phyloP scores from a whole-genome alignment of 2,329 filamentous ascomycete genomes.

The Claviceps spartinae region DNA sequence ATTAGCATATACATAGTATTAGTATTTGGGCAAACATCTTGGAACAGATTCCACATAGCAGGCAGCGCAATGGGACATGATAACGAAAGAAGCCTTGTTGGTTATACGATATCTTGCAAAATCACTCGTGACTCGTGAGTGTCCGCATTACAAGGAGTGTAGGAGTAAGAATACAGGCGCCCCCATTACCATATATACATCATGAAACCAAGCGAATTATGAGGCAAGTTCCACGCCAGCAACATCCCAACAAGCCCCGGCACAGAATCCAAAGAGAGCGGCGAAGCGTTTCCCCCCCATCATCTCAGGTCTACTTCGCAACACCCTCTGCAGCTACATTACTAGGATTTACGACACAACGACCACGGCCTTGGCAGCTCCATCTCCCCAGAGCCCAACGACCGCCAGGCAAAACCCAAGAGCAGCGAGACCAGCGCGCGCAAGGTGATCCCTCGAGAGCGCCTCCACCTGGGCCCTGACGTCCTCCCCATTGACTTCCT shows the following conservation, averaged over 20 bases:
- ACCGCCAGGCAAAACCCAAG: constrained; percentile 48
- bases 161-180: too few species aligned
- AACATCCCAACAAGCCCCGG: too few species aligned
- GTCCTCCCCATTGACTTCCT: constrained; percentile 48
- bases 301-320: neutral
- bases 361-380: constrained; percentile 24
- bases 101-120: too few species aligned
- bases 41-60: neutral
- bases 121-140: too few species aligned
- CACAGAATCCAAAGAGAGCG: too few species aligned
- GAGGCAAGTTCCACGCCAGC: too few species aligned
- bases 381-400: constrained; percentile 54
- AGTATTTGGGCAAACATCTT: neutral
- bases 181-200: too few species aligned
- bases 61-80: too few species aligned
- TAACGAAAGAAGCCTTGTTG: too few species aligned
- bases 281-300: too few species aligned
- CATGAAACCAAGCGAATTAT: too few species aligned
- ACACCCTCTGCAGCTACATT: neutral
- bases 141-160: too few species aligned
- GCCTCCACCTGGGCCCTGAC: constrained; percentile 42
- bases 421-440: constrained; percentile 39
- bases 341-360: constrained; percentile 17
- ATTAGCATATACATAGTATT: neutral
- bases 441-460: constrained; percentile 39